A percentile compares a stretch with the other conserved stretches of the same genome.
Evolutionary conservation across 768 basidiomycete species (phyloP).

Genomic region (Chalciporus sphaerocephalus): DNA sequence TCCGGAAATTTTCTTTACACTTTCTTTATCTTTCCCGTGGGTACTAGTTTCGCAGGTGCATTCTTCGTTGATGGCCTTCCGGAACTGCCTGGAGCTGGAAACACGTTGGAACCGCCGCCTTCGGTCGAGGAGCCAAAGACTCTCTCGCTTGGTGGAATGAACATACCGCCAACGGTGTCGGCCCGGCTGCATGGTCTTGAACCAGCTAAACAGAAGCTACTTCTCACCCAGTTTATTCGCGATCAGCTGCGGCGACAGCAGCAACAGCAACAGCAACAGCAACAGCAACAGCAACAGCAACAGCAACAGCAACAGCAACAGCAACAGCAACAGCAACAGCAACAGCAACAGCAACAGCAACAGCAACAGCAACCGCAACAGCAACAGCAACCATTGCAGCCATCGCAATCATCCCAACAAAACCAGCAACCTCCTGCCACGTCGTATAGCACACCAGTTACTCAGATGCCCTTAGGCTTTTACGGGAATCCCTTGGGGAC

Average conservation of each 20-base stretch:
- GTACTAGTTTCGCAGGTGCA: slow-evolving; percentile 38
- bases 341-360: slow-evolving; percentile 23
- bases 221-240: slow-evolving; percentile 14
- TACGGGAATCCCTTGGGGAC: slow-evolving; percentile 9
- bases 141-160: not conserved
- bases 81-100: slow-evolving; percentile 28
- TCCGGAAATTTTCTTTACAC: slow-evolving; percentile 41
- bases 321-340: slow-evolving; percentile 21
- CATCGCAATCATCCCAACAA: no score
- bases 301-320: slow-evolving; percentile 21
- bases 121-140: slow-evolving; percentile 5
- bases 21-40: slow-evolving; percentile 44
- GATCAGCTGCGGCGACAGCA: slow-evolving; percentile 11
- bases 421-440: slow-evolving; percentile 12
- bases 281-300: slow-evolving; percentile 20
- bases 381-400: no score
- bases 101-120: slow-evolving; percentile 9
- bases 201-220: slow-evolving; percentile 17
- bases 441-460: slow-evolving; percentile 2
- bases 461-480: slow-evolving; percentile 15
- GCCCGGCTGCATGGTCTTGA: slow-evolving; percentile 25
- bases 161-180: slow-evolving; percentile 10
- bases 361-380: slow-evolving; percentile 18
- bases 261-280: slow-evolving; percentile 26
- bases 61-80: slow-evolving; percentile 56